Base-by-base conservation (phyloP, 2,329 filamentous ascomycete species). In the Penicillium sp. region DNA sequence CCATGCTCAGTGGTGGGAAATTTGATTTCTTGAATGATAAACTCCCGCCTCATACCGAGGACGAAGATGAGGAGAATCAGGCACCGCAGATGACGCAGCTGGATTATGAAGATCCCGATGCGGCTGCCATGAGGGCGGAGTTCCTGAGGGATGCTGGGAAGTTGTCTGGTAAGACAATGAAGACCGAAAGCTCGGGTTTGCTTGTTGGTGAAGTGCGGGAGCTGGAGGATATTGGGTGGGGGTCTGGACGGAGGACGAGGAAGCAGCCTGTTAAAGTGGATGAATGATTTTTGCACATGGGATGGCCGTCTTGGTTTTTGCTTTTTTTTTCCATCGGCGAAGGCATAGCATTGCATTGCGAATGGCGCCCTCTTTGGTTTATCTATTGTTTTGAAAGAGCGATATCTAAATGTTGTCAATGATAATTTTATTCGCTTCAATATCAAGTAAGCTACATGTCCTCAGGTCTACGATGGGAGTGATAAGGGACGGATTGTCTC, bases 121-220 rank as follows among this genome's bases (percentile, higher is more conserved):
- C 82, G 2, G 78, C 80, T 13, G 80, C 80, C 54, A 83, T 84
- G 66, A 81, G 81, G n/a, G 82, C 84, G 35, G 81, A 80, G 38
- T 81, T 80, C 29, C 79, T 82, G 61, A 79, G 80, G 5, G 60
- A 71, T 52, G 71, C 72, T 0, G 61, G 79, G 68, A 66, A 83
- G 67, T 33, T 81, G 67, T 60, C 79, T 65, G 58, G 78, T 17
- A 71, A 72, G 54, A 57, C 63, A 5, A 56, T 57, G 15, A 51
- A 56, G 17, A 53, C 62, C 19, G 58, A 63, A 13, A 50, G 62
- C 25, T 43, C 62, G 7, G 58, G 60, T 1, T 15, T 67, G 37
- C 57, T 69, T 31, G 58, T 73, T 19, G 71, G 69, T 10, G 69
- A 71, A 41, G 58, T 75, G 8, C 65, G 63, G 47, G 74, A 76